These are phyloP conservation scores for Alternaria infectoria DNA, from an alignment of 2,329 filamentous ascomycete genomes.

Conservation along the genomic window DNA sequence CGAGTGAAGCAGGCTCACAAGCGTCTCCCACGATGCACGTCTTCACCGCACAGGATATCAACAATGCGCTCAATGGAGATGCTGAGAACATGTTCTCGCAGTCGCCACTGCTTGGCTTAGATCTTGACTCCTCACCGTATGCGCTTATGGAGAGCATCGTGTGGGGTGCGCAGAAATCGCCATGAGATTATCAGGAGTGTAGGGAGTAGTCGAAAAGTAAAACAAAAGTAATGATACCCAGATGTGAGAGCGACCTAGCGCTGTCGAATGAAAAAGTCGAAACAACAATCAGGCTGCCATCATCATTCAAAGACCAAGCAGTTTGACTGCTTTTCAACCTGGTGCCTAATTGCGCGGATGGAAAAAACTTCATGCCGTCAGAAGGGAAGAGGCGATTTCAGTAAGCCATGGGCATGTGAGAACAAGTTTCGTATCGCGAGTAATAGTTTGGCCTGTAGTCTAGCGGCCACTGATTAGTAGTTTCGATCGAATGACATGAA, in stretches of 20 bases:
- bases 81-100: conserved; percentile 36
- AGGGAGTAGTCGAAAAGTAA: background rate
- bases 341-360: background rate
- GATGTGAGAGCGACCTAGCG: background rate
- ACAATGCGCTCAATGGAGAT: conserved; percentile 43
- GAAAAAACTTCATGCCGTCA: background rate
- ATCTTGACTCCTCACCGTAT: conserved; percentile 55
- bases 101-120: conserved; percentile 45
- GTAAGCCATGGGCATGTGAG: background rate
- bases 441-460: background rate
- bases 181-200: background rate
- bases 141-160: conserved; percentile 58
- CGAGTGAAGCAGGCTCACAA: conserved; percentile 39
- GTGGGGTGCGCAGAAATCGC: conserved; percentile 47
- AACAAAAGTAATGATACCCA: conserved; percentile 9
- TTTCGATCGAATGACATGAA: background rate
- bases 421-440: background rate
- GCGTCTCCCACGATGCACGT: conserved; percentile 39
- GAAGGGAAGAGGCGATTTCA: background rate
- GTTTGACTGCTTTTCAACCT: background rate
- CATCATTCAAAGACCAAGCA: background rate
- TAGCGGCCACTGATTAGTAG: background rate
- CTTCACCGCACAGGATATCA: conserved; percentile 47
- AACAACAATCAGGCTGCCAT: background rate
- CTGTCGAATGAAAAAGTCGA: background rate